Percentiles rank a stretch among this genome's conserved stretches.
phyloP scores from a whole-genome alignment of 345 rosid genomes.

The Streptanthus diversifolius region DNA sequence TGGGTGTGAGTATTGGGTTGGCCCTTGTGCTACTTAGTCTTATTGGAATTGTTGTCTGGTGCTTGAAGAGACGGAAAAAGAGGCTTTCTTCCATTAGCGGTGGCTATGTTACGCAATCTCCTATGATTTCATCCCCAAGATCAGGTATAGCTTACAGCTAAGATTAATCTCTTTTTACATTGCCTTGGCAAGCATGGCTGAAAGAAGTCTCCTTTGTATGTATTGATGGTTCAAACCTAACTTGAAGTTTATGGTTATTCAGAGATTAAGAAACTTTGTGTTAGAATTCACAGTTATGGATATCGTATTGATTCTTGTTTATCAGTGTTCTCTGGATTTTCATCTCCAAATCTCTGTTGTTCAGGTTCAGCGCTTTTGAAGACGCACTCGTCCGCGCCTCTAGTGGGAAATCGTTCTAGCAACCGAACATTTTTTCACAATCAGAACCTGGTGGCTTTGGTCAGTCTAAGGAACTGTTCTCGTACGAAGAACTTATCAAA shows the following conservation, averaged over 20 bases:
- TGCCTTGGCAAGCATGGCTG: background rate
- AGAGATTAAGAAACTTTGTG: background rate
- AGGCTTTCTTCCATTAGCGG: conserved; percentile 44
- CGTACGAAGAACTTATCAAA: conserved; percentile 62
- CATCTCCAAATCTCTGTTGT: conserved; percentile 13
- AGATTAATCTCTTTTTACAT: background rate
- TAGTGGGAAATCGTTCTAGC: conserved; percentile 59
- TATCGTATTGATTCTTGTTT: background rate
- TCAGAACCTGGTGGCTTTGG: conserved; percentile 66
- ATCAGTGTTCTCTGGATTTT: background rate
- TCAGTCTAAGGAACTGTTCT: conserved; percentile 65
- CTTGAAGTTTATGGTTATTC: background rate
- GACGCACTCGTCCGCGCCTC: conserved; percentile 61
- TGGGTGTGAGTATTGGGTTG: conserved; percentile 50
- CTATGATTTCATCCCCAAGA: conserved; percentile 50
- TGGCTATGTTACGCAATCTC: conserved; percentile 65
- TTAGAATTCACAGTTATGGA: background rate
- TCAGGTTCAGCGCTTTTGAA: conserved; percentile 56
- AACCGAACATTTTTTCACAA: conserved; percentile 46
- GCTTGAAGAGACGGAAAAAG: conserved; percentile 56
- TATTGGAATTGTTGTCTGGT: conserved; percentile 52
- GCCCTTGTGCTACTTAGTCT: conserved; percentile 56
- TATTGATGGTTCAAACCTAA: background rate
- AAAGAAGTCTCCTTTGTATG: conserved; percentile 1
- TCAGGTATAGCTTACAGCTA: conserved; percentile 49